Conservation (phyloP, 225 moss, liverwort and hornwort species). For the Neckera pumila region DNA sequence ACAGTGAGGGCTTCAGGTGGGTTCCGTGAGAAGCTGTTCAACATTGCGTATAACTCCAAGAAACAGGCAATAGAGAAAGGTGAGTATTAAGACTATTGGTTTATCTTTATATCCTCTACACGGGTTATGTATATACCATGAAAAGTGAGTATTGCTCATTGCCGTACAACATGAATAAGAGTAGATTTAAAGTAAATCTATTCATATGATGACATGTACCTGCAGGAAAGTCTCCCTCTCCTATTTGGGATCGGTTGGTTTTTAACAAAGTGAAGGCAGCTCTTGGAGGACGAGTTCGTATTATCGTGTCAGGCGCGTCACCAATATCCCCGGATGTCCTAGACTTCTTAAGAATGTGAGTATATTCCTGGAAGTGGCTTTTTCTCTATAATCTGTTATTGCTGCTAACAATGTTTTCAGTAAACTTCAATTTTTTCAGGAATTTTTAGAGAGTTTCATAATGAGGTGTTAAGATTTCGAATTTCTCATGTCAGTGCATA, state of each 20-base stretch:
- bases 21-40: conserved; percentile 76
- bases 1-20: conserved; percentile 74
- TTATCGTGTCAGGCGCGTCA: conserved; percentile 81
- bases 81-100: background rate
- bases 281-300: conserved; percentile 79
- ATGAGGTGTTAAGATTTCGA: background rate
- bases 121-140: background rate
- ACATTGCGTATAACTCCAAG: conserved; percentile 80
- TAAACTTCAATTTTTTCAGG: background rate
- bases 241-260: conserved; percentile 92
- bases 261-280: conserved; percentile 84
- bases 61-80: conserved; percentile 66
- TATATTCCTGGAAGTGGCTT: background rate
- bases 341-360: conserved; percentile 82
- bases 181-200: background rate
- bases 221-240: conserved; percentile 72
- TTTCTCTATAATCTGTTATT: background rate
- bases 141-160: background rate
- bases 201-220: background rate
- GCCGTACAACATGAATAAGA: background rate
- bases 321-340: conserved; percentile 86
- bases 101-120: background rate
- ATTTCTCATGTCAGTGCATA: background rate
- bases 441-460: background rate
- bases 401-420: background rate